Evolutionary conservation across 768 basidiomycete species (phyloP), one percentile per base, ranked within the genome.

Genomic region (Leccinum pellstonianum): DNA sequence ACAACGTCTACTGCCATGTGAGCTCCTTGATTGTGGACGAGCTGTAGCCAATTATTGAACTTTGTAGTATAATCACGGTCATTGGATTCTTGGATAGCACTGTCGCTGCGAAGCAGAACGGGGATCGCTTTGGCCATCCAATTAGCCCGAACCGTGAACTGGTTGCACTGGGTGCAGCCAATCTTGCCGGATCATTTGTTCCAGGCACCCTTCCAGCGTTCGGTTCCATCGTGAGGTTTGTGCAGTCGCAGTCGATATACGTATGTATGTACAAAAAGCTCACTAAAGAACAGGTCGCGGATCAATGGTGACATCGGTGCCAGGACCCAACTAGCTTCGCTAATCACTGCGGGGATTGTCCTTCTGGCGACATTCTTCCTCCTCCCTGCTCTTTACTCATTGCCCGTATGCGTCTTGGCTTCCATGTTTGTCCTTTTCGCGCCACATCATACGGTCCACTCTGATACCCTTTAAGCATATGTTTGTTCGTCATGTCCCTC

Each of bases 61-160:
- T 43, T 47, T 19, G 33, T 64, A 91, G 90, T 33, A 71, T 94
- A 55, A 88, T 92, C 53, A 84, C 90, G 0, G 81, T 96, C 46
- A 82, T 93, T 21, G 97, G 97, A 1, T 97, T 95, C 72, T 77
- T 99, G 61, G 96, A 99, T 71, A 93, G 90, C 61, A 94, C 97
- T 62, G 93, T 95, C 3, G 91, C 95, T 0, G 96, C 96, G 3
- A 97, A 98, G 68, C 95, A 98, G 71, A 95, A 91, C 60, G 86
- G 86, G 0, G 83, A 86, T 4, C 86, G 87, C 12, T 98, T 88
- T 68, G 90, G 92, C 3, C 88, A 98, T 71, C 83, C 90, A 0
- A 90, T 98, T 63, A 91, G 86, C 63, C 93, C 95, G 0, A 99
- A 98, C 70, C 88, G 97, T 29, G 97, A 99, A 69, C 81, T 98